Conservation (phyloP, 1,139 yeast species). For the Yarrowia galli region DNA sequence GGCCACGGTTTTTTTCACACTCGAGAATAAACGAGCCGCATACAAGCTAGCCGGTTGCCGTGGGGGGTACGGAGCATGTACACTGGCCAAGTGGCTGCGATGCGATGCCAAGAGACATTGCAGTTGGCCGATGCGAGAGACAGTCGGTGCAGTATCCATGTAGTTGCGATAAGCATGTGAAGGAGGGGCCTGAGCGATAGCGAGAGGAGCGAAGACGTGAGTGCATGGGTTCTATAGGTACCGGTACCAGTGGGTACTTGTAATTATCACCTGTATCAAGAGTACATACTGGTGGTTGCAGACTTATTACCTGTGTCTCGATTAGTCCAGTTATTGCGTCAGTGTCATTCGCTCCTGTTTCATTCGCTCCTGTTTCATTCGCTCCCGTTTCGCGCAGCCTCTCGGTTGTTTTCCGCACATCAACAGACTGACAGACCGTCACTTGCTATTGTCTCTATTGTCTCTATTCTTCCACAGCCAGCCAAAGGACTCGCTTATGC, state of each 20-base stretch:
- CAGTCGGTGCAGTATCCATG: constrained; percentile 13
- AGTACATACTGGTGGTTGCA: too few relatives aligned
- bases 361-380: too few relatives aligned
- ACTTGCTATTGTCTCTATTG: not conserved
- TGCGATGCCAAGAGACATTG: not conserved
- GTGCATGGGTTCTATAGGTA: too few relatives aligned
- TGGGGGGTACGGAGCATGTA: too few relatives aligned
- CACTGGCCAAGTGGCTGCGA: not conserved
- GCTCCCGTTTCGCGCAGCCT: too few relatives aligned
- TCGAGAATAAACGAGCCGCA: not conserved
- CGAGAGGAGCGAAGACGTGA: too few relatives aligned
- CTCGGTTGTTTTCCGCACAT: not conserved
- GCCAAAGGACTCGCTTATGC: not conserved
- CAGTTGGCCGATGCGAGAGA: not conserved
- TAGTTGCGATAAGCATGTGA: constrained; percentile 10
- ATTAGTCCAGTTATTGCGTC: not conserved
- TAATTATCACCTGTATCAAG: too few relatives aligned
- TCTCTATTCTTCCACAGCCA: not conserved
- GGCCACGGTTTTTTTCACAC: not conserved
- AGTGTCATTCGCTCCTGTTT: not conserved
- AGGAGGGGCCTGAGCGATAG: too few relatives aligned
- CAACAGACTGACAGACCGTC: too few relatives aligned
- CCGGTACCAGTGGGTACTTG: too few relatives aligned
- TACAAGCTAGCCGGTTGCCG: constrained; percentile 12
- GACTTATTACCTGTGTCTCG: too few relatives aligned